A percentile compares a stretch with the other conserved stretches of the same genome.
Evolutionary conservation across 139 green algal species (phyloP).

Genomic region (Chlorella sp.): DNA sequence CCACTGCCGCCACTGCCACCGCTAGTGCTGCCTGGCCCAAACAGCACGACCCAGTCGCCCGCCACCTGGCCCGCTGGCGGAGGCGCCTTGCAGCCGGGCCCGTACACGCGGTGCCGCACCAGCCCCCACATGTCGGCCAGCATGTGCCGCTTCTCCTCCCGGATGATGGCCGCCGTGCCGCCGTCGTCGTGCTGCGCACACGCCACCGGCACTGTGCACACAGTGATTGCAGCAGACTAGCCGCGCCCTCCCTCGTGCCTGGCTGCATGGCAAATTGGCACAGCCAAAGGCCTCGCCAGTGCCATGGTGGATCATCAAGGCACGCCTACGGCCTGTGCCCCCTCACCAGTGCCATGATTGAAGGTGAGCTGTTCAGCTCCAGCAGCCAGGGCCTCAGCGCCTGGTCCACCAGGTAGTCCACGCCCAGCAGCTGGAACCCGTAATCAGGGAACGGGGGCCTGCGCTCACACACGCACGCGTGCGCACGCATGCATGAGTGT

Average conservation of each 20-base stretch:
- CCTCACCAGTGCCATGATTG: slow-evolving; percentile 36
- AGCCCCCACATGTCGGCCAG: slow-evolving; percentile 21
- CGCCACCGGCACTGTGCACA: not conserved
- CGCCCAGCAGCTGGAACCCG: slow-evolving; percentile 47
- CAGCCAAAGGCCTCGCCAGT: not conserved
- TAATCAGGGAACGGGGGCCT: slow-evolving; percentile 30
- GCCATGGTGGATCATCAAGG: not conserved
- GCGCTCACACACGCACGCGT: no score
- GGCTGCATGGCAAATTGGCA: not conserved
- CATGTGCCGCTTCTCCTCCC: slow-evolving; percentile 18
- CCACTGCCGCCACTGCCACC: no score
- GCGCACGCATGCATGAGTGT: no score
- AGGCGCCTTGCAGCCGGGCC: no score
- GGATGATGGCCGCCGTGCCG: slow-evolving; percentile 5
- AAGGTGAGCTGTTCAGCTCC: slow-evolving; percentile 50
- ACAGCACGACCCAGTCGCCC: no score
- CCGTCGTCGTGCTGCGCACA: not conserved
- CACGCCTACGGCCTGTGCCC: not conserved
- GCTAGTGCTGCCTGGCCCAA: no score
- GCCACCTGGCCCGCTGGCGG: no score
- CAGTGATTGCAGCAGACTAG: not conserved
- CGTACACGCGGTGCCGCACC: slow-evolving; percentile 13
- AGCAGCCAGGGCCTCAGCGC: slow-evolving; percentile 41
- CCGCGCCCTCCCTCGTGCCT: not conserved
- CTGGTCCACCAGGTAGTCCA: slow-evolving; percentile 46